Percentiles rank a stretch among this genome's conserved stretches.
These are phyloP conservation scores for Leccinum ponderosum DNA, from an alignment of 1,284 basidiomycete genomes.

Conservation along the genomic window DNA sequence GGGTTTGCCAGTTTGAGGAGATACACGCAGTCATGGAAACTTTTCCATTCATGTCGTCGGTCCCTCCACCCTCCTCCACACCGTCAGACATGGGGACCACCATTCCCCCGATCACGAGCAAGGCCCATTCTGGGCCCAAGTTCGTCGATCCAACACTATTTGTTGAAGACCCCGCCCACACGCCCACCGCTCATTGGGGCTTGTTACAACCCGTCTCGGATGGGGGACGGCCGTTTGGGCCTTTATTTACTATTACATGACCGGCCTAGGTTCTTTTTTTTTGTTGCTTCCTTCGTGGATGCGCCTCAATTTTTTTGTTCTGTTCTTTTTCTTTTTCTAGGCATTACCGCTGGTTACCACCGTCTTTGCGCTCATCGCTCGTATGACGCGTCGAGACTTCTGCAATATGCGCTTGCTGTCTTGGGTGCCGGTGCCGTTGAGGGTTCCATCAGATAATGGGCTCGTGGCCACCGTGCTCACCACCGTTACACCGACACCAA, in stretches of 20 bases:
- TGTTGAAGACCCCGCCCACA: conserved; percentile 37
- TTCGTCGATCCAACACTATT: conserved; percentile 11
- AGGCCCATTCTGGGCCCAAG: conserved; percentile 3
- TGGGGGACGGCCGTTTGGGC: conserved; percentile 73
- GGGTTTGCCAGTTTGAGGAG: conserved; percentile 58
- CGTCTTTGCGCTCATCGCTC: conserved; percentile 91
- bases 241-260: conserved; percentile 83
- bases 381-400: conserved; percentile 82
- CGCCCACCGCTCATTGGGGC: conserved; percentile 65
- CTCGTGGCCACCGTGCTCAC: neutral
- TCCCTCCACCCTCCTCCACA: conserved; percentile 23
- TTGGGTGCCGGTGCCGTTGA: conserved; percentile 81
- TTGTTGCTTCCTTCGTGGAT: conserved; percentile 1
- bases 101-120: conserved; percentile 29
- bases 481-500: conserved; percentile 76
- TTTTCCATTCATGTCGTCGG: conserved; percentile 26
- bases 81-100: conserved; percentile 26
- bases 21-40: conserved; percentile 60
- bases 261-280: conserved; percentile 64
- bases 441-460: neutral
- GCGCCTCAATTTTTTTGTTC: neutral
- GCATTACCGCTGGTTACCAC: conserved; percentile 84
- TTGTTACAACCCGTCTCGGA: conserved; percentile 54
- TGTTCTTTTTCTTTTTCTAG: conserved; percentile 23
- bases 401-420: conserved; percentile 79